These are phyloP conservation scores for Oryza officinalis DNA, from an alignment of 176 grass and related monocot genomes.

Conservation along the genomic window DNA sequence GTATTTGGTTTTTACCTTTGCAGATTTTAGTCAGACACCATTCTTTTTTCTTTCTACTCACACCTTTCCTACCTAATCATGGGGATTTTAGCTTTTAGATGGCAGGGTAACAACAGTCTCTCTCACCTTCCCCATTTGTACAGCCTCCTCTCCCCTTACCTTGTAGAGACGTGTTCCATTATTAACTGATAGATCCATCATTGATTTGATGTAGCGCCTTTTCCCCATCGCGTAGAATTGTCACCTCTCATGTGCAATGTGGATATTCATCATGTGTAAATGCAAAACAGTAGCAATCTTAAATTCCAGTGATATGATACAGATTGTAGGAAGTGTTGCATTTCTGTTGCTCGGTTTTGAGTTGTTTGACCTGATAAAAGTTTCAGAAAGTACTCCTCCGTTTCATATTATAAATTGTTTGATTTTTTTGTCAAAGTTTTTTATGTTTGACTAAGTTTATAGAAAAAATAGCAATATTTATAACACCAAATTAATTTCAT, in stretches of 20 bases:
- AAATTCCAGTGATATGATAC: constrained; percentile 25
- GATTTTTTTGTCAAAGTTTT: no score
- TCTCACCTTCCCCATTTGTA: constrained; percentile 56
- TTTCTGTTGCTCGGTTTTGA: background rate
- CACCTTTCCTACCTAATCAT: constrained; percentile 46
- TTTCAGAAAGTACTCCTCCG: background rate
- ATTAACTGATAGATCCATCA: constrained; percentile 57
- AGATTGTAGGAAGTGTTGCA: constrained; percentile 23
- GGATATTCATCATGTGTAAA: constrained; percentile 44
- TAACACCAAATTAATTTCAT: no score
- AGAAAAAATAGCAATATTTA: no score
- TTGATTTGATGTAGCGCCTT: constrained; percentile 58
- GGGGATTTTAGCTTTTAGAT: constrained; percentile 62
- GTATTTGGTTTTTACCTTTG: constrained; percentile 38
- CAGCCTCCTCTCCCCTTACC: constrained; percentile 33
- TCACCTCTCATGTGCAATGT: constrained; percentile 13
- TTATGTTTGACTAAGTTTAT: no score
- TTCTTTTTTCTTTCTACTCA: constrained; percentile 66
- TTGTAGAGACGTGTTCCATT: constrained; percentile 68
- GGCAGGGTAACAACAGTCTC: constrained; percentile 46
- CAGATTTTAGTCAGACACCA: constrained; percentile 56
- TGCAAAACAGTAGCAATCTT: constrained; percentile 39
- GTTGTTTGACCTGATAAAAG: constrained; percentile 9
- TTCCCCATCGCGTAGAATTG: constrained; percentile 28
- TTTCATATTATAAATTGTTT: no score